Evolutionary conservation across 352 stramenopile species (phyloP), one percentile per base, ranked within the genome.

Genomic region (Thalassiosira livingstoniorum): DNA sequence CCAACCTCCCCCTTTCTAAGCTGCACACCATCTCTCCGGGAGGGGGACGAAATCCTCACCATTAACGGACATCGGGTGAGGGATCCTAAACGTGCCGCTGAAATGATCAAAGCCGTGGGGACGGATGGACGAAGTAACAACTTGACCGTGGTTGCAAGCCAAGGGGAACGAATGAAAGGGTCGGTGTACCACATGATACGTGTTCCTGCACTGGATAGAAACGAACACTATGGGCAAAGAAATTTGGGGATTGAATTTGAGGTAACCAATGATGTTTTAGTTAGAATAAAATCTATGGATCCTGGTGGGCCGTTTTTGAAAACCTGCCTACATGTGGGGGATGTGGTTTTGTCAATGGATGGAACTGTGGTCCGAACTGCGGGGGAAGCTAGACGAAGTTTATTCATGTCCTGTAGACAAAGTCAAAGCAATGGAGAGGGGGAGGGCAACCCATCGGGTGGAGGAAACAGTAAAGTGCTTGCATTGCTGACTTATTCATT

Each of bases 331-430:
- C 54, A 51, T n/a, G 10, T 51, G 7, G 74, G 74, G 31, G 74
- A 82, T 58, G 43, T 75, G 4, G 4, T 82, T 45, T 21, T 82
- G 35, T 53, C 63, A 29, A 21, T 82, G 31, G 64, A 82, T 58
- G 74, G 74, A 0, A 57, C 1, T 1, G 43, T 54, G 0, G 65
- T 82, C 0, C 18, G 42, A 15, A 75, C 18, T 43, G 42, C 37
- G 23, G 43, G 21, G n/a, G 74, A 71, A 27, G 74, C 64, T 1
- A 18, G 42, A 0, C 42, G 18, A 15, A 21, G 53, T 2, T 58
- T 76, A 27, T 23, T 4, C 0, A 23, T 47, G 5, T 39, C 7
- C 4, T n/a, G n/a, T n/a, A 32, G 29, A 25, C 32, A 34, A 67
- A 54, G 5, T 11, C 0, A 32, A n/a, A 58, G 23, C 42, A 37